Conservation (phyloP, 2,329 filamentous ascomycete genomes). For the Tolypocladium tropicale region DNA sequence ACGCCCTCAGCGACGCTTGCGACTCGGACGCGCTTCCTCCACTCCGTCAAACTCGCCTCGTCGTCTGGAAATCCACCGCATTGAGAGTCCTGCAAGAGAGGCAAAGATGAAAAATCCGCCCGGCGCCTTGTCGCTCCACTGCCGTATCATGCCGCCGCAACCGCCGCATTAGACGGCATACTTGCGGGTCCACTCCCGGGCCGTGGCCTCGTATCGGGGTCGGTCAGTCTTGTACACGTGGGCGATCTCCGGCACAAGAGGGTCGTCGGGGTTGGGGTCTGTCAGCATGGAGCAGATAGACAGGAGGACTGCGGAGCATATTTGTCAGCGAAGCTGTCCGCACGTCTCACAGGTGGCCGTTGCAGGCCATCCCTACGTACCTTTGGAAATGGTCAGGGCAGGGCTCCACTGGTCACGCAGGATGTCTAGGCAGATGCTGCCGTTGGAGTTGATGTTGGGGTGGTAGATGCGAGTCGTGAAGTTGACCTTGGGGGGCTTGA, state of each 20-base stretch:
- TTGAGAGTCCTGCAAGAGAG: slow-evolving; percentile 4
- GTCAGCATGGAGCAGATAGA: slow-evolving; percentile 99
- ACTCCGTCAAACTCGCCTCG: slow-evolving; percentile 1
- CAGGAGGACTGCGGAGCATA: slow-evolving; percentile 59
- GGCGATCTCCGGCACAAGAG: slow-evolving; percentile 95
- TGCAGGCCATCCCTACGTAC: slow-evolving; percentile 37
- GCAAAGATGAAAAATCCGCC: slow-evolving; percentile 14
- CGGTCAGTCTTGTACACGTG: slow-evolving; percentile 99
- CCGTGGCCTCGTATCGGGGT: slow-evolving; percentile 89
- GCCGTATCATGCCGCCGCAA: background rate
- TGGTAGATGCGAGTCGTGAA: slow-evolving; percentile 99
- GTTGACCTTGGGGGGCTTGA: slow-evolving; percentile 99
- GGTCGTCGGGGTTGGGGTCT: slow-evolving; percentile 98
- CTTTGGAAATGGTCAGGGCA: slow-evolving; percentile 96
- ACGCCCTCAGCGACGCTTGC: background rate
- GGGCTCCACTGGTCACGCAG: slow-evolving; percentile 98
- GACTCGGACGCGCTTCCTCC: slow-evolving; percentile 1
- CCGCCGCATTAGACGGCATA: slow-evolving; percentile 67
- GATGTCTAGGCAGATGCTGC: slow-evolving; percentile 98
- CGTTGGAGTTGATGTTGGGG: slow-evolving; percentile 99
- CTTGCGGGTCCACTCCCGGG: slow-evolving; percentile 97
- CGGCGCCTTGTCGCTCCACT: slow-evolving; percentile 14
- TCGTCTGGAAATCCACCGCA: slow-evolving; percentile 1
- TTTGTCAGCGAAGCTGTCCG: slow-evolving; percentile 2
- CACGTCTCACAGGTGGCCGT: background rate